phyloP scores from a whole-genome alignment of 2,329 filamentous ascomycete species.

The Epichloe typhina region DNA sequence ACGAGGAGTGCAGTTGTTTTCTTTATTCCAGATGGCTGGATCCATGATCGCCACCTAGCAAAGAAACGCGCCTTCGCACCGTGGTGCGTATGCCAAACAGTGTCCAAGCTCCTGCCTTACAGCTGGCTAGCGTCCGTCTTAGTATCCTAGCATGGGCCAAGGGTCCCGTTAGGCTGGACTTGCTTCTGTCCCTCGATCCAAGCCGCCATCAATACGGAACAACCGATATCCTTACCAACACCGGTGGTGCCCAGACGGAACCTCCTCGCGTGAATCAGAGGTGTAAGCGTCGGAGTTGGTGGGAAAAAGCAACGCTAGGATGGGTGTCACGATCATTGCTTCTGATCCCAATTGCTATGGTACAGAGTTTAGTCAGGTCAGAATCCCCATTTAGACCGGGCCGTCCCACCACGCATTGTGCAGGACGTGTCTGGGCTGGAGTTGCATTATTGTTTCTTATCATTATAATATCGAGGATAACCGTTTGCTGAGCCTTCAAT shows the following conservation, averaged over 20 bases:
- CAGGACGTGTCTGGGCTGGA: not conserved
- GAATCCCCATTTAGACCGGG: slow-evolving; percentile 1
- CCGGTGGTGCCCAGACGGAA: not conserved
- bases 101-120: not conserved
- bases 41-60: not conserved
- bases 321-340: not conserved
- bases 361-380: not conserved
- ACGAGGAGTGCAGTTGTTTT: not conserved
- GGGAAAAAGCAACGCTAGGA: slow-evolving; percentile 9
- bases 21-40: not conserved
- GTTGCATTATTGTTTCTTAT: not conserved
- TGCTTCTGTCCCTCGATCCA: not conserved
- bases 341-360: not conserved
- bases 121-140: not conserved
- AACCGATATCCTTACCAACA: not conserved
- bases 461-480: not conserved
- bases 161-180: not conserved
- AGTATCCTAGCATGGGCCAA: not conserved
- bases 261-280: slow-evolving; percentile 6
- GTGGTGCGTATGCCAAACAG: not conserved
- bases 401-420: slow-evolving; percentile 1
- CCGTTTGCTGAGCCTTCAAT: not conserved
- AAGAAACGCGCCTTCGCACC: not conserved
- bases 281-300: slow-evolving; percentile 6
- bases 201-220: not conserved